These are phyloP conservation scores for Chaetomium tenue DNA, from an alignment of 495 filamentous ascomycete species.

Conservation along the genomic window DNA sequence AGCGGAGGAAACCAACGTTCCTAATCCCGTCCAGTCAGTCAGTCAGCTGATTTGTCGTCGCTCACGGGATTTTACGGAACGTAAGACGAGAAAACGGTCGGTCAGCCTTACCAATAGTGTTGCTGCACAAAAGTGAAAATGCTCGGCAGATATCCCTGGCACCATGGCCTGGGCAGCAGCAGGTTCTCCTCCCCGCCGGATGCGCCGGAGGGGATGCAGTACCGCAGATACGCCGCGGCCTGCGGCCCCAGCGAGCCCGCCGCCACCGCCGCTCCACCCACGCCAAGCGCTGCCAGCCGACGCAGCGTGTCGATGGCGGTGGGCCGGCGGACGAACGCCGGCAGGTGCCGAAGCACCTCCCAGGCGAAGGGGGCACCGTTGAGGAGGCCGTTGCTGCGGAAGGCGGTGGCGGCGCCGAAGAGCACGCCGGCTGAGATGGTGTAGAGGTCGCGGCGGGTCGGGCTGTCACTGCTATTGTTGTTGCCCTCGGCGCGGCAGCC, in stretches of 20 bases:
- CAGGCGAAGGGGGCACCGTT: slow-evolving; percentile 63
- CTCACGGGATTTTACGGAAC: not conserved
- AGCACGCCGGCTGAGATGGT: slow-evolving; percentile 57
- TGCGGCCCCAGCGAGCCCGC: slow-evolving; percentile 71
- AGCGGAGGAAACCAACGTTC: slow-evolving; percentile 82
- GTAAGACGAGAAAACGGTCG: too few relatives aligned
- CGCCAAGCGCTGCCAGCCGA: slow-evolving; percentile 54
- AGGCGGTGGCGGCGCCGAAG: slow-evolving; percentile 71
- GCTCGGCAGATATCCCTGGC: slow-evolving; percentile 65
- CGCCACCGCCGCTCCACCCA: slow-evolving; percentile 66
- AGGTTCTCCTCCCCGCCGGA: slow-evolving; percentile 15
- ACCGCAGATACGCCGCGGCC: slow-evolving; percentile 67
- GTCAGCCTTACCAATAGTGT: slow-evolving; percentile 73
- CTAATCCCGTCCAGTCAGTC: slow-evolving; percentile 42
- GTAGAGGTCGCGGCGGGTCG: slow-evolving; percentile 44
- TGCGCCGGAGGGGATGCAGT: slow-evolving; percentile 49
- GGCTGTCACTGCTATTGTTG: not conserved
- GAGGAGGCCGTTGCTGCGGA: slow-evolving; percentile 84
- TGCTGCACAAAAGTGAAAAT: slow-evolving; percentile 88
- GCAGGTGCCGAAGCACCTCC: slow-evolving; percentile 51
- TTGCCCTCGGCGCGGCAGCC: slow-evolving; percentile 40
- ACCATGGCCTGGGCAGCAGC: slow-evolving; percentile 64
- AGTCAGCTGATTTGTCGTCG: not conserved
- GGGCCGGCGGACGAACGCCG: slow-evolving; percentile 32
- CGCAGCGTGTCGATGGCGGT: slow-evolving; percentile 37